phyloP scores from a whole-genome alignment of 768 basidiomycete genomes.

The Lanmaoa pseudosensibilis region DNA sequence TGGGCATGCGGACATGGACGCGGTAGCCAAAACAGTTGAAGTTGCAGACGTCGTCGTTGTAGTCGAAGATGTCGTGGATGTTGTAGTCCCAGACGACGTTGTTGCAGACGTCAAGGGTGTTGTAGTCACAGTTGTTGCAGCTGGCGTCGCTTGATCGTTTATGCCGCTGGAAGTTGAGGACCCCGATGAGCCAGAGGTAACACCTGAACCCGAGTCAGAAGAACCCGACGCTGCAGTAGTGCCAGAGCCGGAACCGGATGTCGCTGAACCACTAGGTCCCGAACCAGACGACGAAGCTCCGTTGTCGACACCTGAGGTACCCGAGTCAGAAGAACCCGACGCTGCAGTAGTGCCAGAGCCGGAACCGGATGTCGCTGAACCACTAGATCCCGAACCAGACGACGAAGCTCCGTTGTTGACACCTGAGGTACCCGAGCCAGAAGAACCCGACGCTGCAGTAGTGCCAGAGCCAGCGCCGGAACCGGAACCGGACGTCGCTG shows the following conservation, averaged over 20 bases:
- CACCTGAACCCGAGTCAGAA: conserved; percentile 2
- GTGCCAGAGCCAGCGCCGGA: not conserved
- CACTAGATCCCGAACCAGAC: not conserved
- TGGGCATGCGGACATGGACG: conserved; percentile 6
- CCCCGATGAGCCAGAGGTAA: not conserved
- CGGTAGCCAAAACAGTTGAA: not conserved
- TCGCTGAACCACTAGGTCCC: not conserved
- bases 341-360: not conserved
- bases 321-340: not conserved
- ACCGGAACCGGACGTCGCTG: not conserved
- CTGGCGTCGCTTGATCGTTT: not conserved
- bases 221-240: not conserved
- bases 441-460: not conserved
- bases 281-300: not conserved
- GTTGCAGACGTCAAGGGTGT: not conserved
- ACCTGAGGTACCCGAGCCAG: conserved; percentile 2
- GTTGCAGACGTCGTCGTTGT: conserved; percentile 1
- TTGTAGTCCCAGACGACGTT: not conserved
- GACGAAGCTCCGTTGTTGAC: not conserved
- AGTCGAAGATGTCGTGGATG: not conserved
- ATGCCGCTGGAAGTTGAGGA: not conserved
- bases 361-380: not conserved
- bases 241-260: not conserved
- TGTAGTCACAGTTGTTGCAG: not conserved
- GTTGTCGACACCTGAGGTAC: not conserved